Evolutionary conservation across 306 rosid species (phyloP).

Genomic region (Rubus parviflorus): DNA sequence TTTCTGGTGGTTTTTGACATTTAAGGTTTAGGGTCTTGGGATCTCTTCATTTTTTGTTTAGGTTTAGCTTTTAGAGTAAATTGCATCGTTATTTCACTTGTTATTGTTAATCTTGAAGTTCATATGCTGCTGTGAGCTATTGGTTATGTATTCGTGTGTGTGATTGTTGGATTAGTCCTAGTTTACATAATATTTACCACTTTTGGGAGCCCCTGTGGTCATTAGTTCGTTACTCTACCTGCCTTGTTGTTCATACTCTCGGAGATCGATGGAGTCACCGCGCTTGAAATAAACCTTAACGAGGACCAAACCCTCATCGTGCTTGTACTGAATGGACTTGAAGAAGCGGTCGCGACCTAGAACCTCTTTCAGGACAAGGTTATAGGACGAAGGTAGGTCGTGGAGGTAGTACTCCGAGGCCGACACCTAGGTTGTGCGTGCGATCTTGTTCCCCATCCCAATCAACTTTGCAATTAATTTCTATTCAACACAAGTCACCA

Average conservation of each 20-base stretch:
- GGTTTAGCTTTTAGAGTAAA: not conserved
- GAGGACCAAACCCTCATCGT: slow-evolving; percentile 96
- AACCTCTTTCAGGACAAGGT: slow-evolving; percentile 87
- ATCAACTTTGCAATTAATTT: too few relatives aligned
- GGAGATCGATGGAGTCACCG: slow-evolving; percentile 79
- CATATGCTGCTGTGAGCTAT: not conserved
- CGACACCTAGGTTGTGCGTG: slow-evolving; percentile 92
- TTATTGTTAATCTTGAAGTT: not conserved
- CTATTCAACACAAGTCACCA: too few relatives aligned
- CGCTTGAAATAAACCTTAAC: slow-evolving; percentile 98
- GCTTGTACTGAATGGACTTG: slow-evolving; percentile 94
- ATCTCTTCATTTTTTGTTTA: slow-evolving; percentile 13
- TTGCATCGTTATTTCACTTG: not conserved
- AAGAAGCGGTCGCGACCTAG: slow-evolving; percentile 88
- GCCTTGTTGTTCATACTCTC: slow-evolving; percentile 48
- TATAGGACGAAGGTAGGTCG: slow-evolving; percentile 91
- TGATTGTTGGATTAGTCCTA: not conserved
- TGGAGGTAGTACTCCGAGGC: slow-evolving; percentile 94
- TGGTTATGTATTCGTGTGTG: not conserved
- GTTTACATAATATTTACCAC: not conserved
- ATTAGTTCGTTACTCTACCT: not conserved
- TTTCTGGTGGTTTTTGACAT: not conserved
- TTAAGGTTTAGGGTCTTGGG: not conserved
- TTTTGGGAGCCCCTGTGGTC: not conserved
- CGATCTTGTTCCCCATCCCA: slow-evolving; percentile 83